phyloP scores from a whole-genome alignment of 192 early-diverging fungal genomes.

The Backusella liffmaniae region DNA sequence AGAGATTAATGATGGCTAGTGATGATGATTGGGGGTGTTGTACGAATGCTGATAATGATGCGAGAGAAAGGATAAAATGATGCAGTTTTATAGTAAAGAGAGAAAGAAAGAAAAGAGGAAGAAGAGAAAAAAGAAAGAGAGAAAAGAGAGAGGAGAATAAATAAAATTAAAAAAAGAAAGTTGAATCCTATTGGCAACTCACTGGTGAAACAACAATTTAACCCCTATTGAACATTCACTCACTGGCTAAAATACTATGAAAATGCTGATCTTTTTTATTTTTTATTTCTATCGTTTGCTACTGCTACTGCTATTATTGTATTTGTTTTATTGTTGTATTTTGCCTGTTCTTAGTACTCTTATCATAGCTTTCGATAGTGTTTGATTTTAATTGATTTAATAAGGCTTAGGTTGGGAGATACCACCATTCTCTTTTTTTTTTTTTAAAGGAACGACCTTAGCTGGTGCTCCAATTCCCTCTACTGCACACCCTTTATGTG shows the following conservation, averaged over 20 bases:
- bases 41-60: background rate
- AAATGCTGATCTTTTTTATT: background rate
- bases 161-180: conserved; percentile 10
- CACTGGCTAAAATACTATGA: background rate
- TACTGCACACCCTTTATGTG: background rate
- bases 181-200: background rate
- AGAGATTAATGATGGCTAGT: too few relatives aligned
- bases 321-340: background rate
- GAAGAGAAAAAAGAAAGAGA: background rate
- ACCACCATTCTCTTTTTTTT: background rate
- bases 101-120: background rate
- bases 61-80: background rate
- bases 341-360: background rate
- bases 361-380: background rate
- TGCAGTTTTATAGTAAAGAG: background rate
- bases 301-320: background rate
- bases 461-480: background rate
- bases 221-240: background rate
- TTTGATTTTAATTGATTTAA: background rate
- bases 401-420: background rate
- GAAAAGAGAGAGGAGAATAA: background rate
- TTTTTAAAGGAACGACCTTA: background rate
- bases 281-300: background rate
- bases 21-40: too few relatives aligned
- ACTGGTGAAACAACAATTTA: conserved; percentile 4